Conservation (phyloP, 345 rosid species). For the Linum lewisii region DNA sequence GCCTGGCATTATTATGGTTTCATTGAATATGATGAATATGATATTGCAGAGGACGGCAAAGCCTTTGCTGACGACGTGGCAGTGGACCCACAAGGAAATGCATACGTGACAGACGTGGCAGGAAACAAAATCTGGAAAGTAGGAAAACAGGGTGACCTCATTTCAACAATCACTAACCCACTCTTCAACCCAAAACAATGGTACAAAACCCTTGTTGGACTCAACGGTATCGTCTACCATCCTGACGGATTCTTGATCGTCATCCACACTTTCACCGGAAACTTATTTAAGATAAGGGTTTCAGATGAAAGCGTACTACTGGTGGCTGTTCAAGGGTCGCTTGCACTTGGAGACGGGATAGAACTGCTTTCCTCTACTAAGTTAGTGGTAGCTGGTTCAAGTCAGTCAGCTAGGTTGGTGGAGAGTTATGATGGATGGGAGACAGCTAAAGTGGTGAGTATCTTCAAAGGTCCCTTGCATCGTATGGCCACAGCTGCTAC, state of each 20-base stretch:
- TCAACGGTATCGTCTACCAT: constrained; percentile 81
- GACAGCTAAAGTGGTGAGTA: constrained; percentile 53
- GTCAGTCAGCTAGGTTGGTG: constrained; percentile 53
- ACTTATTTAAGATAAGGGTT: constrained; percentile 46
- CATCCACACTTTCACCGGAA: constrained; percentile 63
- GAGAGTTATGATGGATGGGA: constrained; percentile 83
- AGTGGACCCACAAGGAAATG: constrained; percentile 57
- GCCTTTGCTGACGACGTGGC: constrained; percentile 80
- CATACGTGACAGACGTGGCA: constrained; percentile 65
- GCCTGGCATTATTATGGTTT: background rate
- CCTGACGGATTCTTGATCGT: constrained; percentile 71
- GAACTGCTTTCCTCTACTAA: constrained; percentile 55
- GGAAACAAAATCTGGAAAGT: constrained; percentile 68
- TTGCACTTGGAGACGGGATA: constrained; percentile 63
- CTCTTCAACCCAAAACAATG: constrained; percentile 59
- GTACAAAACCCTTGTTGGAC: constrained; percentile 51
- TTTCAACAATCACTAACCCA: constrained; percentile 42
- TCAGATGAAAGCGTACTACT: constrained; percentile 37
- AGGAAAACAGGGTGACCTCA: constrained; percentile 43
- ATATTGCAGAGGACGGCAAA: constrained; percentile 43
- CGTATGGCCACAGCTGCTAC: constrained; percentile 74
- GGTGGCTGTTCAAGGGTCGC: constrained; percentile 41
- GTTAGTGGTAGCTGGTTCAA: constrained; percentile 74
- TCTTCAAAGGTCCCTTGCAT: constrained; percentile 59
- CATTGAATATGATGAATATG: background rate